phyloP scores from a whole-genome alignment of 2,329 filamentous ascomycete genomes.

The Zymoseptoria crescenta region DNA sequence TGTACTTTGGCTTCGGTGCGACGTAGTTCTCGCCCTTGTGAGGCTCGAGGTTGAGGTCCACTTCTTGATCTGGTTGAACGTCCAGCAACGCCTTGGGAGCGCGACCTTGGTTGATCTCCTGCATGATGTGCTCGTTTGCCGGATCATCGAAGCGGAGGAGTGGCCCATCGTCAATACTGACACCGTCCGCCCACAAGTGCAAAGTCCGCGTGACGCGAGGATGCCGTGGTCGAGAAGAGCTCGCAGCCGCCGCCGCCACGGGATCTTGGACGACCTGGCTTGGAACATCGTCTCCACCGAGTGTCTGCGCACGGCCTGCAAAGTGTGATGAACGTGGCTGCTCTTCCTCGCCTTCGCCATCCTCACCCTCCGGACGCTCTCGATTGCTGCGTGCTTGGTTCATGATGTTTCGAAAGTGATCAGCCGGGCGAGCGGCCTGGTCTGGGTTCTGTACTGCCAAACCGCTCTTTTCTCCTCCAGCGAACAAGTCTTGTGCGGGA shows the following conservation, averaged over 20 bases:
- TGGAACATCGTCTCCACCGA: slow-evolving; percentile 68
- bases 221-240: slow-evolving; percentile 31
- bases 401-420: slow-evolving; percentile 45
- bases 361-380: slow-evolving; percentile 45
- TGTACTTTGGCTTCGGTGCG: slow-evolving; percentile 65
- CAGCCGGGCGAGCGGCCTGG: slow-evolving; percentile 31
- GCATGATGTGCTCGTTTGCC: slow-evolving; percentile 60
- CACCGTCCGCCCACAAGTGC: slow-evolving; percentile 76
- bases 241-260: slow-evolving; percentile 27
- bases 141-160: slow-evolving; percentile 74
- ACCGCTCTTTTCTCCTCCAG: slow-evolving; percentile 79
- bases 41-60: slow-evolving; percentile 68
- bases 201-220: slow-evolving; percentile 58
- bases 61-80: slow-evolving; percentile 63
- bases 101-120: slow-evolving; percentile 68
- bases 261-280: slow-evolving; percentile 63
- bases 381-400: slow-evolving; percentile 48
- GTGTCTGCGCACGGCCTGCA: slow-evolving; percentile 62
- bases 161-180: slow-evolving; percentile 75
- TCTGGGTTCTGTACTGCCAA: slow-evolving; percentile 59
- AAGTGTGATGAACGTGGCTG: slow-evolving; percentile 43
- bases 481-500: slow-evolving; percentile 62
- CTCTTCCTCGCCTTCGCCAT: slow-evolving; percentile 41
- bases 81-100: slow-evolving; percentile 73
- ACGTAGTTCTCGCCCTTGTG: slow-evolving; percentile 69